Percentiles rank a stretch among this genome's conserved stretches.
Evolutionary conservation across 306 rosid species (phyloP).

Genomic region (Lathyrus aphaca): DNA sequence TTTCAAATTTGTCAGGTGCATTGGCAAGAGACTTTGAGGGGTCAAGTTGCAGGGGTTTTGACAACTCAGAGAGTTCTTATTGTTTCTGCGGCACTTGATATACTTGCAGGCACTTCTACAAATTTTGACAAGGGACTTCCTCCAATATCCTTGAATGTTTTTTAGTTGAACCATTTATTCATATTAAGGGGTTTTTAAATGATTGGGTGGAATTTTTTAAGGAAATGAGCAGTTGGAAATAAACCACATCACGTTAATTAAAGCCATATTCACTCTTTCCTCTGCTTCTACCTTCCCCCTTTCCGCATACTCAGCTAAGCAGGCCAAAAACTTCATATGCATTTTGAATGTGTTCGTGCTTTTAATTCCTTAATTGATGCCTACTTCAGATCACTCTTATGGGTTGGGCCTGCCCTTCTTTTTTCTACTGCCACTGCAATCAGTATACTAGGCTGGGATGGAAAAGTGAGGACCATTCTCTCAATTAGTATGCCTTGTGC

Average conservation of each 20-base stretch:
- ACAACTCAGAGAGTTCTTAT: conserved; percentile 88
- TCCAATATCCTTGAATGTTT: conserved; percentile 75
- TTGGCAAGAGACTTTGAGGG: conserved; percentile 98
- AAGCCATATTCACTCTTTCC: conserved; percentile 24
- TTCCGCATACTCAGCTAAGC: conserved; percentile 35
- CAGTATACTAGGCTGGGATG: conserved; percentile 97
- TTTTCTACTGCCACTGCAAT: conserved; percentile 91
- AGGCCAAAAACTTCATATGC: conserved; percentile 25
- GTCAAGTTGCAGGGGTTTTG: conserved; percentile 89
- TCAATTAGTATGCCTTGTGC: conserved; percentile 80
- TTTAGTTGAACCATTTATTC: conserved; percentile 20
- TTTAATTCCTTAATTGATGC: conserved; percentile 64
- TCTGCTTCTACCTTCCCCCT: conserved; percentile 32
- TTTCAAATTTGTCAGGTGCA: conserved; percentile 69
- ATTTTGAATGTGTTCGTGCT: conserved; percentile 28
- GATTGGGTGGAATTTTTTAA: conserved; percentile 21
- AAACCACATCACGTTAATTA: conserved; percentile 22
- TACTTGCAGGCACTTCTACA: conserved; percentile 75
- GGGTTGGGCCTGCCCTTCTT: conserved; percentile 98
- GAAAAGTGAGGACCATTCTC: conserved; percentile 89
- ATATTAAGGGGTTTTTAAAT: conserved; percentile 30
- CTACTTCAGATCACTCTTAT: conserved; percentile 91
- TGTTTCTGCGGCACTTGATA: conserved; percentile 84
- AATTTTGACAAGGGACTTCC: conserved; percentile 95
- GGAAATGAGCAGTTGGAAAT: conserved; percentile 31